phyloP scores from a whole-genome alignment of 1,139 yeast species.

The Yamadazyma atmosphaerica region DNA sequence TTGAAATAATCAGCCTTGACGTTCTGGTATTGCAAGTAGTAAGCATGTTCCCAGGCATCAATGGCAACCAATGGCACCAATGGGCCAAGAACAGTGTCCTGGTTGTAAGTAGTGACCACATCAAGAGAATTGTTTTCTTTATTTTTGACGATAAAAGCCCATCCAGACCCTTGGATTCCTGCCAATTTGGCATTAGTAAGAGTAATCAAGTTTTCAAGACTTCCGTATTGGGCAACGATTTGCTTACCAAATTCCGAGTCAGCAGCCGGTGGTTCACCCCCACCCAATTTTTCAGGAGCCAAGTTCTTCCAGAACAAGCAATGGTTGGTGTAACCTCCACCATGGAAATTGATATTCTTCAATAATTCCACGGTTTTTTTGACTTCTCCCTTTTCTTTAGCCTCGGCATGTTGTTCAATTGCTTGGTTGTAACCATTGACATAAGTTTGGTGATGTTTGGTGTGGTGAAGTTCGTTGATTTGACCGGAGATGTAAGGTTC shows the following conservation, averaged over 20 bases:
- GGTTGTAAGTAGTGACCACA: conserved; percentile 45
- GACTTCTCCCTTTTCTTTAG: conserved; percentile 38
- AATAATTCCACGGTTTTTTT: conserved; percentile 37
- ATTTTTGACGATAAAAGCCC: conserved; percentile 50
- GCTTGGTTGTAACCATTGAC: conserved; percentile 44
- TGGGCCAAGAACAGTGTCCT: conserved; percentile 46
- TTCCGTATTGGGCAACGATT: conserved; percentile 41
- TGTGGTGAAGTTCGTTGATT: conserved; percentile 42
- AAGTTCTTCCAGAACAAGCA: conserved; percentile 46
- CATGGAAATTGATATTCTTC: conserved; percentile 43
- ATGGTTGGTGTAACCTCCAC: conserved; percentile 49
- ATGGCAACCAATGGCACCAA: conserved; percentile 46
- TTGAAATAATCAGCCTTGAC: conserved; percentile 49
- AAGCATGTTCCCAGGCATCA: conserved; percentile 56
- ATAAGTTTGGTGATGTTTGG: conserved; percentile 45
- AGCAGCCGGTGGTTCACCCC: conserved; percentile 39
- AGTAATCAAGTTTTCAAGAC: conserved; percentile 39
- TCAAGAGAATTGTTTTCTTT: conserved; percentile 42
- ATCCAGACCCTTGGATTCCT: conserved; percentile 49
- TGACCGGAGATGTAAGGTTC: conserved; percentile 45
- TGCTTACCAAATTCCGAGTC: conserved; percentile 35
- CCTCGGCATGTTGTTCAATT: conserved; percentile 35
- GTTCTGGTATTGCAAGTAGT: conserved; percentile 50
- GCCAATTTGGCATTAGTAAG: conserved; percentile 42
- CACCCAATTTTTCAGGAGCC: conserved; percentile 40